Base-by-base conservation (phyloP, 2,329 filamentous ascomycete genomes). In the Pestalotiopsis sp. region DNA sequence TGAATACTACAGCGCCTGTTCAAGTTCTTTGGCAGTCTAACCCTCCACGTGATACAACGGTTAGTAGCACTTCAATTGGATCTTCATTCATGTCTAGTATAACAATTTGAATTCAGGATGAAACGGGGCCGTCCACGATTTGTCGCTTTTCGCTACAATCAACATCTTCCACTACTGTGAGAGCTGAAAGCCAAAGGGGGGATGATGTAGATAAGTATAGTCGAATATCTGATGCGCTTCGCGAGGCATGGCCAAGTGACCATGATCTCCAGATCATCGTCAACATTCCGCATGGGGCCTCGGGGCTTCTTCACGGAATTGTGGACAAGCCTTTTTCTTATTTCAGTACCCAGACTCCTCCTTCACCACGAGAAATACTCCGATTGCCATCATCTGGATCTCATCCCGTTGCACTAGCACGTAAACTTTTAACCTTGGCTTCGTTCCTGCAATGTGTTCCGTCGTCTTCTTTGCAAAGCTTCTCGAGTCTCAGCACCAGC, bases 371-470 rank as follows among this genome's bases (percentile, higher is more conserved):
- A 57, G 65, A 60, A 74, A 56, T 72, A 5, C 72, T 59, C 3
- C 20, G 36, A 25, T 25, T 65, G n/a, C 66, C 66, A 0, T 11
- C 60, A 7, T n/a, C 11, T 4, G n/a, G n/a, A 11, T 52, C 45
- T 23, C 45, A 52, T n/a, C 45, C 4, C 6, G 11, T 11, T 52
- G 69, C 83, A 1, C 73, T 86, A 17, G 83, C 84, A 0, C 76
- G 77, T 7, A 78, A 79, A 25, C 75, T 86, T 65, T 74, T 86
- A 2, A 60, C 78, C 1, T 66, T 86, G 0, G 80, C 77, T 2
- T 75, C 74, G 0, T 78, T 78, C 27, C 70, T 85, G 2, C 82
- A 84, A 58, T 27, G 57, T 71, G 73, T n/a, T n/a, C 77, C 23
- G 67, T 38, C 57, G 23, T 20, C 27, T 23, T 63, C 36, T 14